Conservation (phyloP, 1,284 basidiomycete species). For the Leccinum pseudoinsigne region DNA sequence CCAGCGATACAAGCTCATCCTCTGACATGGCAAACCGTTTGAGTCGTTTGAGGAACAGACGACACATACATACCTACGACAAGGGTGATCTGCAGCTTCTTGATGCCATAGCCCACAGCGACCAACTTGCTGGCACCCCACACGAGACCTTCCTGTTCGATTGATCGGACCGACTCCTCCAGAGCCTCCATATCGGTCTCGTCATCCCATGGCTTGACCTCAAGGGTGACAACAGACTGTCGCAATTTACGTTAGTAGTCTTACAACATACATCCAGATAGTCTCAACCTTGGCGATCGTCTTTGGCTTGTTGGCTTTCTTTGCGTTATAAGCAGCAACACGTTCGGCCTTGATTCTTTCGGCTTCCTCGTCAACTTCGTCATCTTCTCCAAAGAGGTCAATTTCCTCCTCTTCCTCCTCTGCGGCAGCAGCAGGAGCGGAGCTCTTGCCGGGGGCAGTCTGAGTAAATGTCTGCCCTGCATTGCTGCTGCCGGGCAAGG, state of each 20-base stretch:
- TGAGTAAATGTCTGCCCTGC: conserved; percentile 77
- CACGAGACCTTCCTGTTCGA: conserved; percentile 90
- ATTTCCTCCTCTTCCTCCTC: conserved; percentile 89
- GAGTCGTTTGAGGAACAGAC: neutral
- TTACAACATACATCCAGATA: conserved; percentile 1
- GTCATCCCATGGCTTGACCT: conserved; percentile 99
- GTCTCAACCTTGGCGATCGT: conserved; percentile 80
- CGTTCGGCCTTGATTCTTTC: conserved; percentile 96
- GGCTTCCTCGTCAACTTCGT: conserved; percentile 91
- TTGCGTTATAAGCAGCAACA: conserved; percentile 90
- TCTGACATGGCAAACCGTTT: conserved; percentile 46
- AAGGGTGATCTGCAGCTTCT: conserved; percentile 91
- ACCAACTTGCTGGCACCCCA: conserved; percentile 95
- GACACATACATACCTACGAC: conserved; percentile 77
- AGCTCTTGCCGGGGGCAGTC: conserved; percentile 41
- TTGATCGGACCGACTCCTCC: conserved; percentile 82
- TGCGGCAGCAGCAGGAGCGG: conserved; percentile 53
- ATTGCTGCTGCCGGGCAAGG: conserved; percentile 83
- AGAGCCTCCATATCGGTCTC: conserved; percentile 95
- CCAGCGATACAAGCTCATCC: conserved; percentile 93
- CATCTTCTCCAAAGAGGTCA: conserved; percentile 92
- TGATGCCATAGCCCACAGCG: conserved; percentile 92
- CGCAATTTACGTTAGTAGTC: conserved; percentile 15
- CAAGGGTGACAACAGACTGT: conserved; percentile 92
- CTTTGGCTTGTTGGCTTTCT: conserved; percentile 94